These are phyloP conservation scores for Ilex paraguariensis DNA, from an alignment of 305 asterid genomes.

Conservation along the genomic window DNA sequence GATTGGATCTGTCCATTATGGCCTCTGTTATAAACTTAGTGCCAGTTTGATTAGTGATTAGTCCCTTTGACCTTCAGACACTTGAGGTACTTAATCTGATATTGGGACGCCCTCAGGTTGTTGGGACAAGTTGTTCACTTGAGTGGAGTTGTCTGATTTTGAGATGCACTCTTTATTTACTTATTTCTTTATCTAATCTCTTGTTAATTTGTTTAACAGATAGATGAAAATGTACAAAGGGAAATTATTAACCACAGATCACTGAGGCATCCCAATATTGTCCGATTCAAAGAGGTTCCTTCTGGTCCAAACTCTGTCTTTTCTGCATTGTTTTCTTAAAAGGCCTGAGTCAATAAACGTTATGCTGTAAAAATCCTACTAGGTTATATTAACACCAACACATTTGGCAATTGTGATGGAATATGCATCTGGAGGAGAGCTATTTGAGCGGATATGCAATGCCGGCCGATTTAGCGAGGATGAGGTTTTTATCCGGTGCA, in stretches of 20 bases:
- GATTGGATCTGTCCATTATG: too few relatives aligned
- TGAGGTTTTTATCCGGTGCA: slow-evolving; percentile 43
- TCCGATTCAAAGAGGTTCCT: slow-evolving; percentile 78
- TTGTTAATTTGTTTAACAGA: slow-evolving; percentile 32
- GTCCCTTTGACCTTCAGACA: too few relatives aligned
- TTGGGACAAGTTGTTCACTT: too few relatives aligned
- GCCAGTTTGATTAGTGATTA: too few relatives aligned
- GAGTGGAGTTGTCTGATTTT: too few relatives aligned
- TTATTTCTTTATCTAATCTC: slow-evolving; percentile 1
- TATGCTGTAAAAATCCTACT: background rate
- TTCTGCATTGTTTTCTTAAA: background rate
- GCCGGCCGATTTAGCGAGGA: slow-evolving; percentile 98
- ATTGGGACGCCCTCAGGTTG: too few relatives aligned
- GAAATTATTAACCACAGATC: slow-evolving; percentile 93
- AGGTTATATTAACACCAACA: slow-evolving; percentile 88
- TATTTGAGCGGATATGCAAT: slow-evolving; percentile 89
- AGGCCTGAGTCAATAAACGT: background rate
- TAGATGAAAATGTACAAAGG: slow-evolving; percentile 88
- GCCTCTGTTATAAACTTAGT: too few relatives aligned
- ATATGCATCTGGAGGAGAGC: slow-evolving; percentile 94
- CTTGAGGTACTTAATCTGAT: too few relatives aligned
- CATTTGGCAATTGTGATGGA: slow-evolving; percentile 99
- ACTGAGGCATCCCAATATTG: slow-evolving; percentile 88
- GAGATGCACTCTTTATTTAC: too few relatives aligned
- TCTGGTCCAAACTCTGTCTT: background rate